Evolutionary conservation across 2,329 filamentous ascomycete species (phyloP), one percentile per base, ranked within the genome.

Genomic region (Juglanconis sp.): DNA sequence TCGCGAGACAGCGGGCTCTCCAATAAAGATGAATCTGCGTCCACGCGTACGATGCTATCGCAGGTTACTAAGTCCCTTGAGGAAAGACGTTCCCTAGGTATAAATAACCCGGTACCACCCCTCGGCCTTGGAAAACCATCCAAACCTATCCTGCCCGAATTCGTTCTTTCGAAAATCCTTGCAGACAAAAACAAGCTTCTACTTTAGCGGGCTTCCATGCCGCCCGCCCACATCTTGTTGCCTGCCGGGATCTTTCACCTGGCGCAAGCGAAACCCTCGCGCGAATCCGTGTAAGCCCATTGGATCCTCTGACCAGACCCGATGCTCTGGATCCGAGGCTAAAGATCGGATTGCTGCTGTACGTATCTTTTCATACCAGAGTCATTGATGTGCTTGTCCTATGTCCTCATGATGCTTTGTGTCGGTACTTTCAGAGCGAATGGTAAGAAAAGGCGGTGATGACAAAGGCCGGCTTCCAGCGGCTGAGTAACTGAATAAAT

Each of bases 201-300:
- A 24, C 24, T 24, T 24, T 24, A 24, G 24, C 24, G 24, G 24
- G 24, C 24, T 24, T 24, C 24, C 24, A 24, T 24, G 24, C 24
- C 24, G 46, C 17, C 46, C 24, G 17, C 46, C 46, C 46, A 31
- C 30, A 31, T 7, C 9, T 48, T 6, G 24, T 50, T 57, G 55
- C 55, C 55, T 57, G 55, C 55, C 55, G 55, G 47, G 11, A n/a
- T 5, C 36, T 2, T 47, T 46, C 3, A 11, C 48, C n/a, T 46
- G 31, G 48, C 32, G 54, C 54, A 32, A 31, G 15, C 36, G 47
- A n/a, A 30, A 32, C 24, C 36, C 35, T 17, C 46, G 31, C 15
- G n/a, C 4, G 24, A 38, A 50, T 42, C 54, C 55, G 48, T 57
- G 55, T 51, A 52, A 57, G 55, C 47, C 48, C 55, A 57, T 57